Conservation (phyloP, 2,329 filamentous ascomycete genomes). For the Capronia americana region DNA sequence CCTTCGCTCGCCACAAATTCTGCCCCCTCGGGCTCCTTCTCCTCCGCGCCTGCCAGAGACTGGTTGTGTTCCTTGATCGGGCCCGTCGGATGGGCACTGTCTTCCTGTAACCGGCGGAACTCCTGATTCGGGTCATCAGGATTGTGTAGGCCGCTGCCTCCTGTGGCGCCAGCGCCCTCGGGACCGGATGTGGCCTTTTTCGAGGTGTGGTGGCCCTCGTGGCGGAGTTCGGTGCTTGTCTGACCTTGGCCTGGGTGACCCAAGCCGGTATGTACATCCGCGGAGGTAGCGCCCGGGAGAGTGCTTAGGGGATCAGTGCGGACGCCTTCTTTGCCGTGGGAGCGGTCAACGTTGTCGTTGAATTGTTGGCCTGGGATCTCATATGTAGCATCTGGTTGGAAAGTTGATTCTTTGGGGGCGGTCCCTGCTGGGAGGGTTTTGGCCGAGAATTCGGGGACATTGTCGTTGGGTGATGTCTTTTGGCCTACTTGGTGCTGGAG, state of each 20-base stretch:
- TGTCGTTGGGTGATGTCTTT: slow-evolving; percentile 60
- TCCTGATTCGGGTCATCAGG: slow-evolving; percentile 26
- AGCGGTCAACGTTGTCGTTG: slow-evolving; percentile 48
- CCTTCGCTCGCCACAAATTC: slow-evolving; percentile 29
- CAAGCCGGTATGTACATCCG: slow-evolving; percentile 60
- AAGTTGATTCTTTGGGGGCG: slow-evolving; percentile 61
- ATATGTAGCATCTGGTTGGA: slow-evolving; percentile 37
- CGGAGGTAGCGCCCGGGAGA: slow-evolving; percentile 59
- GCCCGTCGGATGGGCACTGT: slow-evolving; percentile 24
- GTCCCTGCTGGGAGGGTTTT: slow-evolving; percentile 67
- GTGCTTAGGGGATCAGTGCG: slow-evolving; percentile 55
- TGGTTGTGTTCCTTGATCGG: slow-evolving; percentile 32
- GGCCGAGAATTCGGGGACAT: slow-evolving; percentile 69
- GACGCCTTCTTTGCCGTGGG: slow-evolving; percentile 50
- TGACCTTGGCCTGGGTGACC: slow-evolving; percentile 60
- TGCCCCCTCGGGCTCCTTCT: slow-evolving; percentile 23
- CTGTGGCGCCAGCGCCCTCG: slow-evolving; percentile 50
- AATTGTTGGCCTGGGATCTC: slow-evolving; percentile 50
- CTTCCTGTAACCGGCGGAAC: slow-evolving; percentile 29
- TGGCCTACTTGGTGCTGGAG: slow-evolving; percentile 69
- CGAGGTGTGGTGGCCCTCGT: slow-evolving; percentile 53
- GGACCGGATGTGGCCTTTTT: slow-evolving; percentile 53
- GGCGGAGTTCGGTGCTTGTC: slow-evolving; percentile 55
- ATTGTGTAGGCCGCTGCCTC: slow-evolving; percentile 27
- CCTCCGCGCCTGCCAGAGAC: slow-evolving; percentile 30